Percentiles rank a stretch among this genome's conserved stretches.
Conservation (phyloP, 352 stramenopile species). For the Hyaloperonospora brassicae region DNA sequence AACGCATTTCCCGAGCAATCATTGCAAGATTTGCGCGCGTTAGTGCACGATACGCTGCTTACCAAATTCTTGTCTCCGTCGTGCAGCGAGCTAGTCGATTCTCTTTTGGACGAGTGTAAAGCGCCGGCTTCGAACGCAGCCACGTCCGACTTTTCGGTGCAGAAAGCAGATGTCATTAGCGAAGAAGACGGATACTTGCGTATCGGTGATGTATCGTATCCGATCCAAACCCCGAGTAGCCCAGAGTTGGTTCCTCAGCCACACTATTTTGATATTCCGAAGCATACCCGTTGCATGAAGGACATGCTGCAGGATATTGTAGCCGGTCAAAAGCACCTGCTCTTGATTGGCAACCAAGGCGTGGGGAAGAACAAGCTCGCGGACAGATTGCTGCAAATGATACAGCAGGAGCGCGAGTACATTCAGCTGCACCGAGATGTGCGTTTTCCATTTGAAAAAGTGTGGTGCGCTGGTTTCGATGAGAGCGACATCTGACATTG, state of each 20-base stretch:
- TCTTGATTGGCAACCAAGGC: constrained; percentile 93
- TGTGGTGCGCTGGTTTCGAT: background rate
- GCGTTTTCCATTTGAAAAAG: constrained; percentile 12
- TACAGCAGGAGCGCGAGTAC: constrained; percentile 93
- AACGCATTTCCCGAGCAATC: constrained; percentile 63
- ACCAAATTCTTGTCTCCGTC: constrained; percentile 65
- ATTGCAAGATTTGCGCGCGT: constrained; percentile 43
- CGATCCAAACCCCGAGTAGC: constrained; percentile 34
- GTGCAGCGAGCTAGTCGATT: constrained; percentile 41
- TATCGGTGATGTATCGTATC: constrained; percentile 60
- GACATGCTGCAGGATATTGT: constrained; percentile 85
- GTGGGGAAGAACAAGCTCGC: constrained; percentile 94
- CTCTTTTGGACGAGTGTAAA: constrained; percentile 40
- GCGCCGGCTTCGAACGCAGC: constrained; percentile 15
- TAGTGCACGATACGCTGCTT: constrained; percentile 73
- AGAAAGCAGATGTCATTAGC: constrained; percentile 30
- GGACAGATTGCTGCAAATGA: constrained; percentile 84
- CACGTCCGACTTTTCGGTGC: background rate
- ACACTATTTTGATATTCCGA: constrained; percentile 87
- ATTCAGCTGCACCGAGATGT: constrained; percentile 94
- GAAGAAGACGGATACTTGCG: constrained; percentile 34
- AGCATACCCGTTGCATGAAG: constrained; percentile 81
- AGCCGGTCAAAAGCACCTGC: constrained; percentile 82
- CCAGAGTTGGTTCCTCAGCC: constrained; percentile 80
- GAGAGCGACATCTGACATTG: constrained; percentile 1